Evolutionary conservation across 768 basidiomycete genomes (phyloP).

Genomic region (Macrocybe gigantea): DNA sequence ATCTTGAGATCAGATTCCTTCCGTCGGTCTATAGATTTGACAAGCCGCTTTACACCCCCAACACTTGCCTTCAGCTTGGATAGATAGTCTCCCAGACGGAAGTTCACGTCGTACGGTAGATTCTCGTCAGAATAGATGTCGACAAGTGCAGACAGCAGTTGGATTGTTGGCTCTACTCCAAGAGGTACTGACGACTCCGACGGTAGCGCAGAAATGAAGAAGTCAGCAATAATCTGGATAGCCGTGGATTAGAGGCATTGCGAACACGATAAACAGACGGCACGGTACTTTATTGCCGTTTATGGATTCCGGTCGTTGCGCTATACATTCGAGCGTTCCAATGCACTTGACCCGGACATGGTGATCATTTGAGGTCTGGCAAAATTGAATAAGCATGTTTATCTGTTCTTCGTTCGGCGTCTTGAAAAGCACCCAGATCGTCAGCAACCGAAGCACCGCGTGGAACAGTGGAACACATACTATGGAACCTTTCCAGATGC

Average conservation of each 20-base stretch:
- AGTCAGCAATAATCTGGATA: conserved; percentile 53
- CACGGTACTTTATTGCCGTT: conserved; percentile 54
- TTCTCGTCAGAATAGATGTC: conserved; percentile 92
- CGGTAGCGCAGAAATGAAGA: conserved; percentile 61
- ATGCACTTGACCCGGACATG: conserved; percentile 69
- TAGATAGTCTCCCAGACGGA: conserved; percentile 56
- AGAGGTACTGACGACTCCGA: conserved; percentile 32
- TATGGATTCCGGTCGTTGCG: conserved; percentile 57
- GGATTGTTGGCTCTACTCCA: conserved; percentile 67
- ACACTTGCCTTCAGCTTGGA: conserved; percentile 50
- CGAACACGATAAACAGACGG: background rate
- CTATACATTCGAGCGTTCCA: conserved; percentile 82
- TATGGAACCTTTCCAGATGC: conserved; percentile 63
- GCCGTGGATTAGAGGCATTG: background rate
- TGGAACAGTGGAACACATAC: conserved; percentile 30
- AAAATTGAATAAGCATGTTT: conserved; percentile 60
- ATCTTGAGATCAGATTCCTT: conserved; percentile 61
- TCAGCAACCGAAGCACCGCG: background rate
- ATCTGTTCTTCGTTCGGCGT: conserved; percentile 56
- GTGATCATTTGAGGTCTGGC: conserved; percentile 47
- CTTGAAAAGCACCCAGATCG: conserved; percentile 22
- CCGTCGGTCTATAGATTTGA: conserved; percentile 60
- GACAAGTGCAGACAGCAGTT: conserved; percentile 76
- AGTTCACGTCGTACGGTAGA: conserved; percentile 75
- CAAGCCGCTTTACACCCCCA: conserved; percentile 55